Conservation (phyloP, 306 rosid species). For the Canavalia ensiformis region DNA sequence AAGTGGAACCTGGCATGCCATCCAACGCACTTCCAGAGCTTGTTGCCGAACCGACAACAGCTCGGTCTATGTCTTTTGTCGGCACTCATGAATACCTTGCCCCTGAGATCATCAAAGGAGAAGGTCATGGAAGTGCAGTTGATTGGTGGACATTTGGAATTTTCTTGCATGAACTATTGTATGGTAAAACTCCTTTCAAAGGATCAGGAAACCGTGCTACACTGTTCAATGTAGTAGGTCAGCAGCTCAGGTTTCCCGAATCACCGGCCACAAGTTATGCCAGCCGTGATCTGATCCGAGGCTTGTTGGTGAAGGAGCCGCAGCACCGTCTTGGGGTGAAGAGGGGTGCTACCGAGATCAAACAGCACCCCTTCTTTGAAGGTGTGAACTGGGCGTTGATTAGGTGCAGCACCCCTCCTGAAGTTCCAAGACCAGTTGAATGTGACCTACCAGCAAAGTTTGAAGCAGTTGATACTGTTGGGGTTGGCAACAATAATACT, state of each 20-base stretch:
- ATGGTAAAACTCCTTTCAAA: constrained; percentile 66
- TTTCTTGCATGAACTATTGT: constrained; percentile 61
- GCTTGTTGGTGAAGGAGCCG: constrained; percentile 91
- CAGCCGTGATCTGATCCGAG: constrained; percentile 82
- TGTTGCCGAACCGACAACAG: constrained; percentile 66
- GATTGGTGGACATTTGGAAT: constrained; percentile 74
- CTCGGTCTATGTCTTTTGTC: constrained; percentile 63
- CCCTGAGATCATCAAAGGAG: constrained; percentile 67
- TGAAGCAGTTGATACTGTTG: constrained; percentile 65
- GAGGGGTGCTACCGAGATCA: constrained; percentile 93
- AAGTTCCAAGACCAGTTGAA: constrained; percentile 87
- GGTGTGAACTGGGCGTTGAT: constrained; percentile 97
- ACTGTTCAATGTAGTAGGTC: constrained; percentile 92
- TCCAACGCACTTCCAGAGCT: constrained; percentile 60
- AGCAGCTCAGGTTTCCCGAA: constrained; percentile 83
- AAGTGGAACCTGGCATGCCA: constrained; percentile 46
- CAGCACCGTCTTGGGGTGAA: constrained; percentile 91
- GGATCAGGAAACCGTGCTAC: constrained; percentile 95
- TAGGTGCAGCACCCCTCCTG: constrained; percentile 93
- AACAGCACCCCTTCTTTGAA: constrained; percentile 94
- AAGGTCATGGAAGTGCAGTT: constrained; percentile 72
- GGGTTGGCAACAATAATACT: constrained; percentile 70
- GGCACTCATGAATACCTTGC: constrained; percentile 70
- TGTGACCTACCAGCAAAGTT: constrained; percentile 67
- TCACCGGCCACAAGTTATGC: constrained; percentile 85